Percentiles rank a stretch among this genome's conserved stretches.
phyloP scores from a whole-genome alignment of 768 basidiomycete genomes.

The Serendipita indica region DNA sequence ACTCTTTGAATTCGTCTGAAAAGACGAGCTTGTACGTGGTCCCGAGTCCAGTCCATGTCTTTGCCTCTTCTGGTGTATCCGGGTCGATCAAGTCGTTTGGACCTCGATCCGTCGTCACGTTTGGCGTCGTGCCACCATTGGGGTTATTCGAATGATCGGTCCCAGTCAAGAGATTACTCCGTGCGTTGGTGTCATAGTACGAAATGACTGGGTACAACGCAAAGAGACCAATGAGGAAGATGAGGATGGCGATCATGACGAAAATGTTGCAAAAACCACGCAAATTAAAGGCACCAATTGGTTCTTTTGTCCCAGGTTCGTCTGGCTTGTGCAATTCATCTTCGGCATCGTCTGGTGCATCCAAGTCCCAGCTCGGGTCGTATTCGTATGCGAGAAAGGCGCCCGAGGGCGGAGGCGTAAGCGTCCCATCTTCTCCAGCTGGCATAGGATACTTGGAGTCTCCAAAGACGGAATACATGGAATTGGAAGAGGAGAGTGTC shows the following conservation, averaged over 20 bases:
- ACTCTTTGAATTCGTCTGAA: constrained; percentile 67
- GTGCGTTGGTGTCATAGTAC: constrained; percentile 25
- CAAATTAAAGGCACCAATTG: constrained; percentile 19
- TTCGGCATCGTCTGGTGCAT: constrained; percentile 50
- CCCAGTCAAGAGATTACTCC: constrained; percentile 37
- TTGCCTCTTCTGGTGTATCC: constrained; percentile 47
- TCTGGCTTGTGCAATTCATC: constrained; percentile 58
- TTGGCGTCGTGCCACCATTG: constrained; percentile 11
- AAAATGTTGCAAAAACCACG: constrained; percentile 56
- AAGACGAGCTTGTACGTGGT: constrained; percentile 52
- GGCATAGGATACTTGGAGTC: constrained; percentile 50
- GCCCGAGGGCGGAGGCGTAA: constrained; percentile 19
- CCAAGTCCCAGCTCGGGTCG: constrained; percentile 42
- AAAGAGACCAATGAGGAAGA: constrained; percentile 55
- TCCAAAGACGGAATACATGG: constrained; percentile 32
- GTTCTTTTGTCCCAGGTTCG: constrained; percentile 29
- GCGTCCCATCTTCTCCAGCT: constrained; percentile 18
- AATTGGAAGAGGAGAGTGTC: constrained; percentile 32
- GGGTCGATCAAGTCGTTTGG: constrained; percentile 54
- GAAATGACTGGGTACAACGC: constrained; percentile 69
- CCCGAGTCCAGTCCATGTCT: constrained; percentile 46
- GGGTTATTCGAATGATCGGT: constrained; percentile 47
- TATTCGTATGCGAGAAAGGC: constrained; percentile 53
- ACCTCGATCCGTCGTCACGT: constrained; percentile 17
- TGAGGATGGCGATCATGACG: constrained; percentile 47